phyloP scores from a whole-genome alignment of 495 filamentous ascomycete species.

The Rhizodiscina lignyota region DNA sequence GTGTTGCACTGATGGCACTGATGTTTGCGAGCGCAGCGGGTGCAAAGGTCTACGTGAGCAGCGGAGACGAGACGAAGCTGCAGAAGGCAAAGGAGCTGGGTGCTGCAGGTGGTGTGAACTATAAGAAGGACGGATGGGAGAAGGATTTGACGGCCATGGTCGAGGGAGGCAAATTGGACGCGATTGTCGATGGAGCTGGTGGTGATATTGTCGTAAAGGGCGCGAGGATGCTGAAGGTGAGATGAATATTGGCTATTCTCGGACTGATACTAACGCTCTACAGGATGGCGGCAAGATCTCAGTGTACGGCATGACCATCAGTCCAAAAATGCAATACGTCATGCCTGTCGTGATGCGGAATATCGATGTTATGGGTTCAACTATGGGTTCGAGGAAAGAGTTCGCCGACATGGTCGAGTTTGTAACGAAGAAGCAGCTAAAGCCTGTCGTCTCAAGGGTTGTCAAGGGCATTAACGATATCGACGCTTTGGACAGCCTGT shows the following conservation, averaged over 20 bases:
- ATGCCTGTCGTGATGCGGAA: constrained; percentile 26
- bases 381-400: constrained; percentile 29
- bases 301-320: constrained; percentile 24
- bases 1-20: constrained; percentile 26
- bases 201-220: constrained; percentile 22
- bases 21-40: constrained; percentile 19
- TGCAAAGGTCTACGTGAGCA: constrained; percentile 22
- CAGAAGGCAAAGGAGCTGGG: constrained; percentile 22
- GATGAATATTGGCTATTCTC: background rate
- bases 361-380: constrained; percentile 23
- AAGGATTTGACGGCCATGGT: constrained; percentile 21
- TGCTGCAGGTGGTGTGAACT: constrained; percentile 22
- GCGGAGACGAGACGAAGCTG: constrained; percentile 24
- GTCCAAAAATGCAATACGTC: constrained; percentile 21
- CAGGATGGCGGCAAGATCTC: constrained; percentile 23
- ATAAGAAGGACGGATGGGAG: constrained; percentile 26
- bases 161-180: constrained; percentile 18
- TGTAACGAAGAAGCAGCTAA: constrained; percentile 18
- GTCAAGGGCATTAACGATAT: constrained; percentile 18
- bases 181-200: constrained; percentile 26
- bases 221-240: constrained; percentile 19
- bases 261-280: background rate
- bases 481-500: constrained; percentile 22
- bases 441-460: constrained; percentile 19
- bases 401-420: constrained; percentile 27